These are phyloP conservation scores for Schizosaccharomyces versatilis DNA, from an alignment of 1,139 yeast genomes.

Conservation along the genomic window DNA sequence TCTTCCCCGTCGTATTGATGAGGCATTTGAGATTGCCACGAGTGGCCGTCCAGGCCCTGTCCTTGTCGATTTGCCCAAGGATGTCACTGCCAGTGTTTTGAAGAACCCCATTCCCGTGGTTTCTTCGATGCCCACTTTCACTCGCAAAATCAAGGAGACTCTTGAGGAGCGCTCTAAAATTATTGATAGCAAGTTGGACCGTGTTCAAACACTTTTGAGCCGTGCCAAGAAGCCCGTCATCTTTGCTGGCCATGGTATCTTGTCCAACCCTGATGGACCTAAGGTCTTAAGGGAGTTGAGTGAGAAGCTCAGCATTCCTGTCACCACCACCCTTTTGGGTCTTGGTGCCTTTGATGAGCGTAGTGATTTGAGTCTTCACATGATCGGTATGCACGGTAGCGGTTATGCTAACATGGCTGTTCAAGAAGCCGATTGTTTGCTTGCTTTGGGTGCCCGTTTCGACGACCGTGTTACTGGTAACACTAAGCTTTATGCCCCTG, in stretches of 20 bases:
- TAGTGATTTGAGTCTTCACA: conserved; percentile 74
- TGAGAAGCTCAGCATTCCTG: conserved; percentile 82
- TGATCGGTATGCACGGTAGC: conserved; percentile 96
- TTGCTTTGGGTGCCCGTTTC: conserved; percentile 90
- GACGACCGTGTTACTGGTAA: conserved; percentile 94
- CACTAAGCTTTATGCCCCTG: conserved; percentile 77
- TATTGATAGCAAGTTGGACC: conserved; percentile 28
- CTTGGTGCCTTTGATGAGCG: conserved; percentile 85
- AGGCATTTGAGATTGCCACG: conserved; percentile 91
- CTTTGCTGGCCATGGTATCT: conserved; percentile 80
- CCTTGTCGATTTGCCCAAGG: conserved; percentile 89
- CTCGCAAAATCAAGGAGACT: conserved; percentile 52
- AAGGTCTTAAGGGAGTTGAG: conserved; percentile 55
- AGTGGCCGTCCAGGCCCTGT: conserved; percentile 97
- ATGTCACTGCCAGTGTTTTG: conserved; percentile 80
- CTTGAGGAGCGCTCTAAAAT: background rate
- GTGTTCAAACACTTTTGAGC: conserved; percentile 61
- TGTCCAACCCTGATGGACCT: conserved; percentile 68
- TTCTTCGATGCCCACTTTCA: conserved; percentile 62
- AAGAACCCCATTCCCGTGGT: conserved; percentile 71
- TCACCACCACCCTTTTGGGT: conserved; percentile 84
- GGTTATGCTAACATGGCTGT: conserved; percentile 89
- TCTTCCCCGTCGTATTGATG: conserved; percentile 84
- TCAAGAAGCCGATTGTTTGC: conserved; percentile 76
- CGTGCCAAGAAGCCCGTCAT: conserved; percentile 69